Conservation (phyloP, 306 rosid genomes). For the Prunus davidiana region DNA sequence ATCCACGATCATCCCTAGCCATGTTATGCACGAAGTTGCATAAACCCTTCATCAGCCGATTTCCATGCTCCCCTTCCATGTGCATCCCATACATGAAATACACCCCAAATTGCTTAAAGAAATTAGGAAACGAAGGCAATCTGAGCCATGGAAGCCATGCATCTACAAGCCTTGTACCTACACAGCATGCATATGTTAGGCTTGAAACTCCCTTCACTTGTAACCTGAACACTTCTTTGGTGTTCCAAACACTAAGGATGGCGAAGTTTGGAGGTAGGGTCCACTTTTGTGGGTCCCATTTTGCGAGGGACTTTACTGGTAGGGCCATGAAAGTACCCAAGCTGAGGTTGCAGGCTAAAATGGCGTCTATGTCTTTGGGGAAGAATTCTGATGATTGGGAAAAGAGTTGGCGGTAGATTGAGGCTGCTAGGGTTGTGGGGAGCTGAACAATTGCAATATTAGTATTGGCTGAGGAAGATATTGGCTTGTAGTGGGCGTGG, state of each 20-base stretch:
- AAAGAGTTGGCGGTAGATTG: constrained; percentile 50
- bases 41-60: constrained; percentile 49
- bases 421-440: constrained; percentile 34
- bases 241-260: constrained; percentile 84
- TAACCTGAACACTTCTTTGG: constrained; percentile 79
- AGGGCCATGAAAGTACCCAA: constrained; percentile 88
- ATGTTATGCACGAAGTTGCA: constrained; percentile 70
- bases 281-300: constrained; percentile 48
- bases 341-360: constrained; percentile 59
- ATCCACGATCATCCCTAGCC: constrained; percentile 69
- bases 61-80: constrained; percentile 64
- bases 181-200: constrained; percentile 55
- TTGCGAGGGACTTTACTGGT: constrained; percentile 44
- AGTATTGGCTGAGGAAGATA: constrained; percentile 13
- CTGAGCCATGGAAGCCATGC: constrained; percentile 82
- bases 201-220: constrained; percentile 74
- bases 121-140: constrained; percentile 81
- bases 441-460: constrained; percentile 36
- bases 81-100: constrained; percentile 69
- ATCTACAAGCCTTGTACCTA: constrained; percentile 69
- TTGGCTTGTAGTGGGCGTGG: constrained; percentile 74
- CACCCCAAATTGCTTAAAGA: constrained; percentile 82
- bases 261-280: constrained; percentile 55
- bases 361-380: constrained; percentile 58
- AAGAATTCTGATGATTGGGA: constrained; percentile 68